phyloP scores from a whole-genome alignment of 768 basidiomycete genomes.

The Neoboletus magnificus region DNA sequence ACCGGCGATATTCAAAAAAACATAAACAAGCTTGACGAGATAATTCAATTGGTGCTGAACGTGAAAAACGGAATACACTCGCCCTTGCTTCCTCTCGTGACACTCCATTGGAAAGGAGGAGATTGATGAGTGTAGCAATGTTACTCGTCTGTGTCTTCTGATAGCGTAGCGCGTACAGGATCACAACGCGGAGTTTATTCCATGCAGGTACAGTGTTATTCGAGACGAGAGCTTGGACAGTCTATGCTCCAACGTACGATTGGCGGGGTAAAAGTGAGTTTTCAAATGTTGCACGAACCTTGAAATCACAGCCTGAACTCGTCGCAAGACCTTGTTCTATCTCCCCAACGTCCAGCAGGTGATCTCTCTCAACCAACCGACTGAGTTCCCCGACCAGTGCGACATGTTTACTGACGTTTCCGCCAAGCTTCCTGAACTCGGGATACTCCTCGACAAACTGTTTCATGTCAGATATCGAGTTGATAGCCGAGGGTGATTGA shows the following conservation, averaged over 20 bases:
- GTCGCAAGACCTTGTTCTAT: slow-evolving; percentile 95
- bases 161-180: slow-evolving; percentile 90
- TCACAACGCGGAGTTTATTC: slow-evolving; percentile 88
- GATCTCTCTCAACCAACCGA: slow-evolving; percentile 80
- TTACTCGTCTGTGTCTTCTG: slow-evolving; percentile 85
- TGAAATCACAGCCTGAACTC: slow-evolving; percentile 85
- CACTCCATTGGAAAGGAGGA: slow-evolving; percentile 73
- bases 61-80: slow-evolving; percentile 4
- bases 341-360: slow-evolving; percentile 86
- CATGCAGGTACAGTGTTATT: slow-evolving; percentile 64
- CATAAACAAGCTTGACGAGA: slow-evolving; percentile 76
- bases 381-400: slow-evolving; percentile 95
- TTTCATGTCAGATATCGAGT: slow-evolving; percentile 96
- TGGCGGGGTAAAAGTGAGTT: background rate
- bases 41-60: slow-evolving; percentile 8
- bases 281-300: slow-evolving; percentile 43
- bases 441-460: slow-evolving; percentile 97
- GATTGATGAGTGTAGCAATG: slow-evolving; percentile 73
- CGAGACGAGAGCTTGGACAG: slow-evolving; percentile 74
- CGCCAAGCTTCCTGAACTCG: slow-evolving; percentile 93
- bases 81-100: slow-evolving; percentile 74
- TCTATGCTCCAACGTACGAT: slow-evolving; percentile 41
- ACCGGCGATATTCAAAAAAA: slow-evolving; percentile 88
- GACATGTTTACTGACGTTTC: slow-evolving; percentile 98
- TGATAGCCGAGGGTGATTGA: slow-evolving; percentile 75